These are phyloP conservation scores for Cladosporium oxysporum DNA, from an alignment of 2,329 filamentous ascomycete species.

Conservation along the genomic window DNA sequence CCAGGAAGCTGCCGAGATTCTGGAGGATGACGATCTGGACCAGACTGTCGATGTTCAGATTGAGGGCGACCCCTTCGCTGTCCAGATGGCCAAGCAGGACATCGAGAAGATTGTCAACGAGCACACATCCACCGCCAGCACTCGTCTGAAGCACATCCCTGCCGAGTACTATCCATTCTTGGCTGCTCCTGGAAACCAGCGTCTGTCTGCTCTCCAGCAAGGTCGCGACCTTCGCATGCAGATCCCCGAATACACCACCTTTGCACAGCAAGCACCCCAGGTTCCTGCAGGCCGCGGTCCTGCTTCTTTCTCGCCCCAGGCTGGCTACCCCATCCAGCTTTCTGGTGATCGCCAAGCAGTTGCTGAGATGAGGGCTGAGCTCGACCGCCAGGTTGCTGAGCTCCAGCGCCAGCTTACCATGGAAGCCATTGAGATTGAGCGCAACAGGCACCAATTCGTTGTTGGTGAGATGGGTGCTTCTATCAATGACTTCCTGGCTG, in stretches of 20 bases:
- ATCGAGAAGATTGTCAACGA: slow-evolving; percentile 88
- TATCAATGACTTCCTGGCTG: slow-evolving; percentile 80
- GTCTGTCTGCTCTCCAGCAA: slow-evolving; percentile 68
- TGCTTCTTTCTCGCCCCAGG: slow-evolving; percentile 69
- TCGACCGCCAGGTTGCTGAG: slow-evolving; percentile 76
- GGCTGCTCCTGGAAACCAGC: slow-evolving; percentile 72
- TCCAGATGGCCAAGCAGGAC: slow-evolving; percentile 77
- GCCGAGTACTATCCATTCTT: slow-evolving; percentile 96
- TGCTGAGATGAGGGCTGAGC: slow-evolving; percentile 74
- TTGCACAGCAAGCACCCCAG: slow-evolving; percentile 65
- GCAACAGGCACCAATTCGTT: slow-evolving; percentile 91
- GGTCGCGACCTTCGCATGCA: slow-evolving; percentile 76
- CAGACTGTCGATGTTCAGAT: slow-evolving; percentile 81
- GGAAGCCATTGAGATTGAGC: slow-evolving; percentile 78
- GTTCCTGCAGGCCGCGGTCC: slow-evolving; percentile 63
- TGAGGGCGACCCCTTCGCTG: slow-evolving; percentile 87
- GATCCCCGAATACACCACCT: slow-evolving; percentile 79
- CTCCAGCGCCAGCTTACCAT: slow-evolving; percentile 74
- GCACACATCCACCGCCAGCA: slow-evolving; percentile 76
- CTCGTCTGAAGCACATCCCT: slow-evolving; percentile 80
- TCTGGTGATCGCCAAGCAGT: slow-evolving; percentile 83
- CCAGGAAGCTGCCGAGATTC: slow-evolving; percentile 62
- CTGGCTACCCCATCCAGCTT: slow-evolving; percentile 78
- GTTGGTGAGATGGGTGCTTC: slow-evolving; percentile 80
- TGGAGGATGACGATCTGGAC: slow-evolving; percentile 71